Percentiles rank a stretch among this genome's conserved stretches.
phyloP scores from a whole-genome alignment of 2,329 filamentous ascomycete species.

The Trichoderma sp. region DNA sequence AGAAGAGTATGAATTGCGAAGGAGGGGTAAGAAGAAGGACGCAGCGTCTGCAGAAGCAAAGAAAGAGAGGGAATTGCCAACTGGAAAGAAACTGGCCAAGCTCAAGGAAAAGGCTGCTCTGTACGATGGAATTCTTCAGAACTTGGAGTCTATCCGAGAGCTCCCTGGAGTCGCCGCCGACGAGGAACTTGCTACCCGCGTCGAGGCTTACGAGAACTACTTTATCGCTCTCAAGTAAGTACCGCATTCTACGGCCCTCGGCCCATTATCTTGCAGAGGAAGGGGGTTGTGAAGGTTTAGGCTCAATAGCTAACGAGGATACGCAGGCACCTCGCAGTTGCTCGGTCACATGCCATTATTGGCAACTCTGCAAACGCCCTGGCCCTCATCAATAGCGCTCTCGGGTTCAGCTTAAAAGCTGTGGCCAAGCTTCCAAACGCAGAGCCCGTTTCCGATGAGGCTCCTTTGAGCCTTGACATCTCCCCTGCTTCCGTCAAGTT shows the following conservation, averaged over 20 bases:
- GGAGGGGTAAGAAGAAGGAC: conserved; percentile 54
- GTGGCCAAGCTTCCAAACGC: conserved; percentile 45
- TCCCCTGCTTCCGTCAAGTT: conserved; percentile 55
- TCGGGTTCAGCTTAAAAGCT: conserved; percentile 59
- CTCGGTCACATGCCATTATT: conserved; percentile 76
- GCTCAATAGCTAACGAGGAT: background rate
- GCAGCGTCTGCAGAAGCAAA: conserved; percentile 41
- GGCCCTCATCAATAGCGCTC: conserved; percentile 75
- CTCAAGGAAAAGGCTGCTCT: conserved; percentile 84
- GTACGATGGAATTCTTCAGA: conserved; percentile 89
- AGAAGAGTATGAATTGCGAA: conserved; percentile 48
- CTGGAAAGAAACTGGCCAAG: conserved; percentile 72
- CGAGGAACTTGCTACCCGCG: conserved; percentile 67
- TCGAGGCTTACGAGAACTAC: conserved; percentile 77
- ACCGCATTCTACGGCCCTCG: background rate
- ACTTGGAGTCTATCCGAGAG: conserved; percentile 84
- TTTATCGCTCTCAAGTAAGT: conserved; percentile 84
- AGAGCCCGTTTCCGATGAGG: conserved; percentile 28
- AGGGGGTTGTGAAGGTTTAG: background rate
- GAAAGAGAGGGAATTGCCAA: conserved; percentile 59
- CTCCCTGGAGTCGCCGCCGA: conserved; percentile 89
- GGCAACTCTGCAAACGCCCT: conserved; percentile 74
- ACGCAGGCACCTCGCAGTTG: conserved; percentile 73
- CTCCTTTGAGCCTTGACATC: conserved; percentile 66
- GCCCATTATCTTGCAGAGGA: background rate